Base-by-base conservation (phyloP, 176 grass and related monocot genomes). In the Melocanna baccifera region DNA sequence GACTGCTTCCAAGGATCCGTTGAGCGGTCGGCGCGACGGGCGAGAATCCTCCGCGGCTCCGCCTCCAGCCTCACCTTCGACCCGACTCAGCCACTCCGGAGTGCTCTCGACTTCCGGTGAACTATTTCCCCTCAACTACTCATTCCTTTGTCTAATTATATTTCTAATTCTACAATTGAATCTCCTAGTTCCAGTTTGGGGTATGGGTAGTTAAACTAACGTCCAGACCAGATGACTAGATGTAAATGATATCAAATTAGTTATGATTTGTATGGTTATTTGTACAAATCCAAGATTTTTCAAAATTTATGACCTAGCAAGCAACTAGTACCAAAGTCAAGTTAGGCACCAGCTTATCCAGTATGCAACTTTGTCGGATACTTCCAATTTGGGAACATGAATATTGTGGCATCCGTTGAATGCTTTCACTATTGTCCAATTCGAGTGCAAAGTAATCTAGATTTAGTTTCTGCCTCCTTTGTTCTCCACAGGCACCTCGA, bases 401-500 rank as follows among this genome's bases (percentile, higher is more conserved):
- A 64, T 64, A 6, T 15, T 77, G 9, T 79, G 26, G 4, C 30
- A 75, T 20, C 20, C 40, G 14, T 4, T 15, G 2, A 2, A 22
- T 10, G 8, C 6, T 59, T 61, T 61, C 52, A 15, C 37, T 37
- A 14, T 23, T 25, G n/a, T 2, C 47, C 10, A 29, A 37, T 29
- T 45, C 0, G 40, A 70, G 9, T 62, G 64, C 12, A n/a, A 50
- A 81, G 41, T 34, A 1, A 40, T 30, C 75, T 56, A 30, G 46
- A 13, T 46, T 62, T 37, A 56, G n/a, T 62, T 25, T 3, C 23
- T 22, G 34, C 41, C 37, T 28, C 4, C 13, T 64, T 7, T 62
- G 20, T 18, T 71, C 69, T 22, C 12, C 55, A 4, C 70, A 80
- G 77, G 83, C 16, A 42, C 32, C 52, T 59, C 53, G 37, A 97